Base-by-base conservation (phyloP, 1,139 yeast genomes). In the Pichia kudriavzevii region DNA sequence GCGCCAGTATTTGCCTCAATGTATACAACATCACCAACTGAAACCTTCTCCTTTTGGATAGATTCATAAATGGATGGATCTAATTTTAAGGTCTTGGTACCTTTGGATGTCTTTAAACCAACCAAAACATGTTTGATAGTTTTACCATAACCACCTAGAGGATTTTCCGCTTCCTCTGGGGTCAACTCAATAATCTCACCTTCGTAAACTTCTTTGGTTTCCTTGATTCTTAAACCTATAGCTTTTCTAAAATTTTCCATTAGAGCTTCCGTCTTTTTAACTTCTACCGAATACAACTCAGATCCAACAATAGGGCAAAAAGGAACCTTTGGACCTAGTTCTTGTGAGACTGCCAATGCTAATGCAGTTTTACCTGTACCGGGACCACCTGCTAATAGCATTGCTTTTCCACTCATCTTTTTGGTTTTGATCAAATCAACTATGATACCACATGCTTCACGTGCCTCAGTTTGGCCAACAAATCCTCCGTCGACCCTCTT, bases 241-340 rank as follows among this genome's bases (percentile, higher is more conserved):
- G 98, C 95, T 50, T 94, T 75, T 64, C 99, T 75, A 61, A 93
- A 91, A 59, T 91, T 88, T 59, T 91, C 98, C 98, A 91, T 91
- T 49, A 91, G 66, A 1, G 94, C 91, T 52, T 93, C 95, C 0
- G 98, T 93, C 64, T 93, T 93, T 61, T 91, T 91, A 36, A 93
- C 95, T 59, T 91, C 99, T 4, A 95, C 95, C n/a, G 95, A 82
- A 58, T 79, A 91, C 46, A 91, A 67, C 59, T 91, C 98, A 37
- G 88, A 76, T 18, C 98, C 99, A 22, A 93, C 98, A 53, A 91
- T 80, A 5, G 98, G 98, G 56, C 96, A 88, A 56, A 91, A 91
- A 31, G 99, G 99, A 36, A 91, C 98, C 55, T 91, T 91, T 29
- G 98, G 96, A 2, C 99, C 99, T 49, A 91, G 68, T 58, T 91